Evolutionary conservation across 2,329 filamentous ascomycete species (phyloP), one percentile per base, ranked within the genome.

Genomic region (Cladobotryum mycophilum): DNA sequence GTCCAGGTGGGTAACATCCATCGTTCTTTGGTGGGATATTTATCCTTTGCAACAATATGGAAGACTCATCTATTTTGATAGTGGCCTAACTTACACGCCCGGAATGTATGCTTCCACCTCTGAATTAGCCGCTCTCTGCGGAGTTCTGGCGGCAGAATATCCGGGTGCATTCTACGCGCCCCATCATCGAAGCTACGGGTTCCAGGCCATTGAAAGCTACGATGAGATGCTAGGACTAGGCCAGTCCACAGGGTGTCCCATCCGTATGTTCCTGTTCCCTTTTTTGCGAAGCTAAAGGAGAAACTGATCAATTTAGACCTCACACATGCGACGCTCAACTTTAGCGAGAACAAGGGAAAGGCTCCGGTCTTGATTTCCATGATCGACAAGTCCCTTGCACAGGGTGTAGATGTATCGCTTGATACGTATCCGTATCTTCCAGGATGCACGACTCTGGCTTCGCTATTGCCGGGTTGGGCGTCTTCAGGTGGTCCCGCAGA

Each of bases 61-160:
- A 30, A 30, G 25, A 17, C 13, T 13, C 6, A 14, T 41, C 34
- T 46, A 53, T 36, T 42, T 42, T 20, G 14, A 22, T 25, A 60
- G 58, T 34, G 58, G 58, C 30, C 49, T 60, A 18, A 60, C 58
- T 12, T 60, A 60, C 11, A 60, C 58, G 5, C 58, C 58, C 8
- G 58, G 58, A 48, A 60, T 60, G 58, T 60, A 60, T 38, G 58
- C 58, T n/a, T 60, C 58, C 14, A 60, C 53, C 4, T 59, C 57
- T 3, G 58, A 60, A 42, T 52, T 60, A 4, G 58, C 53, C 0
- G 43, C 55, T 8, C 57, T 60, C 12, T 60, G 58, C 48, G 52
- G 54, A 33, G 50, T 48, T 14, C 49, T 60, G 12, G 55, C 56
- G 3, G 52, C 53, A 18, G 57, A 59, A 6, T 60, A 49, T 38